phyloP scores from a whole-genome alignment of 2,329 filamentous ascomycete species.

The Aspergillus sp. region DNA sequence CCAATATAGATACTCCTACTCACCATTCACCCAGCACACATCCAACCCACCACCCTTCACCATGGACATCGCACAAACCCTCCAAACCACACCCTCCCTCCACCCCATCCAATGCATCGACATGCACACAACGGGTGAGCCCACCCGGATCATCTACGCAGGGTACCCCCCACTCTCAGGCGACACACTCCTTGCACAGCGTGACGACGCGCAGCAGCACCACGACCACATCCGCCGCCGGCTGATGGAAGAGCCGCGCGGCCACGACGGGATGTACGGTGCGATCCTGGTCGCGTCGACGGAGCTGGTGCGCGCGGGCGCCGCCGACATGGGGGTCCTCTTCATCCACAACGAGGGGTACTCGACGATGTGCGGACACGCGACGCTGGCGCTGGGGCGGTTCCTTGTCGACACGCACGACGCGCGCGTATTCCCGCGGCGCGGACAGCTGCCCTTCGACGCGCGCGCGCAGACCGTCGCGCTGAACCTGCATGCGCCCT shows the following conservation, averaged over 20 bases:
- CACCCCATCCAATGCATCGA: conserved; percentile 33
- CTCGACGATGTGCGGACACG: conserved; percentile 54
- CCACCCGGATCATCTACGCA: conserved; percentile 47
- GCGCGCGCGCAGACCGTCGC: conserved; percentile 18
- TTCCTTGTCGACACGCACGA: conserved; percentile 45
- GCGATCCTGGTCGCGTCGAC: conserved; percentile 46
- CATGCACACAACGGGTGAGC: conserved; percentile 52
- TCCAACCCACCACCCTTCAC: background rate
- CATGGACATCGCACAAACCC: conserved; percentile 17
- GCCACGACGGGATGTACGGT: conserved; percentile 54
- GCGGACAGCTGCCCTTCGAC: conserved; percentile 32
- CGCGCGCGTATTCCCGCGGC: conserved; percentile 37
- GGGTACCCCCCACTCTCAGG: conserved; percentile 41
- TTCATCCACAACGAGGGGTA: conserved; percentile 51
- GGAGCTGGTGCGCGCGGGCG: conserved; percentile 37
- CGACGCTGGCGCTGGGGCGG: conserved; percentile 50
- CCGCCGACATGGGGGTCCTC: conserved; percentile 50
- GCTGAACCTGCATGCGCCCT: conserved; percentile 46
- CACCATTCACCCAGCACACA: too few relatives aligned
- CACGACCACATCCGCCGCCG: conserved; percentile 43
- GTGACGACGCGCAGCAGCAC: conserved; percentile 36
- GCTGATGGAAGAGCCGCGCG: conserved; percentile 49
- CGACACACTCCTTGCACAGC: conserved; percentile 41
- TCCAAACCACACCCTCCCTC: conserved; percentile 1
- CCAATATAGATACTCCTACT: too few relatives aligned